Conservation (phyloP, 305 asterid species). For the Rubia balearica region DNA sequence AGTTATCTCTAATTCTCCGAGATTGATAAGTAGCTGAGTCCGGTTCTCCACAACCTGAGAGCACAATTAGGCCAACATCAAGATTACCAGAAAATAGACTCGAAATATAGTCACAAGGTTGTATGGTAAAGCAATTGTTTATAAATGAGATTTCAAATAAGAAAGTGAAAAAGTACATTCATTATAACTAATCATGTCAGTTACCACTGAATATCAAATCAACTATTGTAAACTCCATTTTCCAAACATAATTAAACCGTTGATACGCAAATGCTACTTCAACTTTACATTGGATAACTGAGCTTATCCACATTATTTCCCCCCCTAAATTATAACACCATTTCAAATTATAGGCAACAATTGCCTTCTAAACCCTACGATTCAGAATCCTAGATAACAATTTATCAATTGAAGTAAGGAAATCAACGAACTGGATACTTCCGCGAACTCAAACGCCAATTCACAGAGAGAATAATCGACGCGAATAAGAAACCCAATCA, state of each 20-base stretch:
- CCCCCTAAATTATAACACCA: not conserved
- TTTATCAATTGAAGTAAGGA: not conserved
- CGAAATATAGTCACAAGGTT: not conserved
- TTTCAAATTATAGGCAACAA: not conserved
- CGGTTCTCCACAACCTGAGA: conserved; percentile 87
- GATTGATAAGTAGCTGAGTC: conserved; percentile 53
- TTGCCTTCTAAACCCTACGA: not conserved
- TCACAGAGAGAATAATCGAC: not conserved
- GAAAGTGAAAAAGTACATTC: not conserved
- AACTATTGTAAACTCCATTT: not conserved
- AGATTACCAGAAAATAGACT: not conserved
- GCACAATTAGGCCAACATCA: conserved; percentile 4
- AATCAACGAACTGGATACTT: not conserved
- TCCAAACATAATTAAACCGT: not conserved
- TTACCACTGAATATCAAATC: not conserved
- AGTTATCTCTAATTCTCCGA: conserved; percentile 44
- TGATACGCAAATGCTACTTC: not conserved
- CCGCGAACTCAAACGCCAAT: not conserved
- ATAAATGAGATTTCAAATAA: not conserved
- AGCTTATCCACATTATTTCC: not conserved
- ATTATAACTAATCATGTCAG: not conserved
- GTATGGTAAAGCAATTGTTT: not conserved
- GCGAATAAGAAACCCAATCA: not conserved
- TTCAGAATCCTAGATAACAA: not conserved
- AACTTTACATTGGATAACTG: not conserved